Evolutionary conservation across 2,329 filamentous ascomycete genomes (phyloP).

Genomic region (Arthrinium phaeospermum): DNA sequence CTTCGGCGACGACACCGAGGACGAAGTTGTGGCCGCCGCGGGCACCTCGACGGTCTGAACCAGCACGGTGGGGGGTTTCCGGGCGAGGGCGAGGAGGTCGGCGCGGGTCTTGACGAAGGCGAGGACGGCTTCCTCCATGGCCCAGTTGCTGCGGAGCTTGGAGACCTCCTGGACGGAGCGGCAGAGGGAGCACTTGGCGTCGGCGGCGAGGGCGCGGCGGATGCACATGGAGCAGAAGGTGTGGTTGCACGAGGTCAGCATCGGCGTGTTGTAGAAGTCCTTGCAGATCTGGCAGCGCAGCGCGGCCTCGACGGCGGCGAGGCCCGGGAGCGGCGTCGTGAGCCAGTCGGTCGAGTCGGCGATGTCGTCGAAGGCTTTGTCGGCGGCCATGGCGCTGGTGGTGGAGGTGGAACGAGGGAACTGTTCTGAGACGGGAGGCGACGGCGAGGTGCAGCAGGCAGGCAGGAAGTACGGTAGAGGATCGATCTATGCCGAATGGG

Average conservation of each 20-base stretch:
- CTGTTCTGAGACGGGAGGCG: neutral
- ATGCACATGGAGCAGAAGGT: constrained; percentile 98
- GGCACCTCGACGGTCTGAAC: constrained; percentile 23
- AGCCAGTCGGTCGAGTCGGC: constrained; percentile 89
- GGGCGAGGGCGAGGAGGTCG: constrained; percentile 67
- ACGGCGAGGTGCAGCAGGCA: neutral
- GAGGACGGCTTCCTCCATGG: constrained; percentile 82
- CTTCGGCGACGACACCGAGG: constrained; percentile 42
- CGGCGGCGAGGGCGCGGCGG: constrained; percentile 78
- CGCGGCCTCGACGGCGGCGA: constrained; percentile 78
- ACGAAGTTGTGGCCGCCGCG: constrained; percentile 23
- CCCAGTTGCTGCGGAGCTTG: constrained; percentile 83
- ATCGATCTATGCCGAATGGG: neutral
- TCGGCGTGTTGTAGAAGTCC: constrained; percentile 92
- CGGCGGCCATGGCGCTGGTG: constrained; percentile 28
- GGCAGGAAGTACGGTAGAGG: neutral
- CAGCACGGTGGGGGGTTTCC: constrained; percentile 39
- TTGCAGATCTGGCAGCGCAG: constrained; percentile 97
- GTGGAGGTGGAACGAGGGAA: neutral
- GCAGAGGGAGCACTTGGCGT: constrained; percentile 89
- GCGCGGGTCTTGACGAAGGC: constrained; percentile 73
- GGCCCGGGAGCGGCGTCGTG: constrained; percentile 67
- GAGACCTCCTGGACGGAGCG: constrained; percentile 80
- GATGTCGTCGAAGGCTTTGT: constrained; percentile 48
- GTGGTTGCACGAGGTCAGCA: constrained; percentile 93